These are phyloP conservation scores for Xylaria sp. DNA, from an alignment of 2,329 filamentous ascomycete species.

Conservation along the genomic window DNA sequence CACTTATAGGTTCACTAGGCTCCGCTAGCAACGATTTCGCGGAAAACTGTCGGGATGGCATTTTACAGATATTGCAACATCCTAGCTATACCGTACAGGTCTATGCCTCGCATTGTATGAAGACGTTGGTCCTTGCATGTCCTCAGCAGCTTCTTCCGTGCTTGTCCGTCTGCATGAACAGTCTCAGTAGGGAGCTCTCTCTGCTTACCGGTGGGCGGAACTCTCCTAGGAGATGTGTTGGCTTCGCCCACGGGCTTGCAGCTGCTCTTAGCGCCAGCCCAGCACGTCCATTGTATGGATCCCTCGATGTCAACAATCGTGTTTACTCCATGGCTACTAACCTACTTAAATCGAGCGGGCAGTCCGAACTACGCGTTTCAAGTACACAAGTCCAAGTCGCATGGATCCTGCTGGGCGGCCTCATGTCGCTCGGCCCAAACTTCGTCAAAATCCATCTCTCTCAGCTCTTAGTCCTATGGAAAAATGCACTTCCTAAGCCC, in stretches of 20 bases:
- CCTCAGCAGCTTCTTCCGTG: conserved; percentile 92
- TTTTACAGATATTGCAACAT: conserved; percentile 92
- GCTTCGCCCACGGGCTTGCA: conserved; percentile 91
- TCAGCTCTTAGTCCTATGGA: conserved; percentile 93
- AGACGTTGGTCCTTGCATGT: conserved; percentile 87
- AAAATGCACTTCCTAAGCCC: conserved; percentile 94
- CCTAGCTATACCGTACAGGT: conserved; percentile 97
- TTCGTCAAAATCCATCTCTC: conserved; percentile 99
- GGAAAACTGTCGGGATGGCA: conserved; percentile 84
- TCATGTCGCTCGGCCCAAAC: conserved; percentile 96
- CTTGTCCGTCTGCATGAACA: conserved; percentile 97
- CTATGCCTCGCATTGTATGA: conserved; percentile 85
- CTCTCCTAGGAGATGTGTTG: conserved; percentile 84
- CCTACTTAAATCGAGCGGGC: conserved; percentile 89
- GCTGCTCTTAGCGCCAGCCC: conserved; percentile 91
- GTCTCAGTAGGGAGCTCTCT: conserved; percentile 85
- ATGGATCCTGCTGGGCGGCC: conserved; percentile 94
- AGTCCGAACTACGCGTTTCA: conserved; percentile 89
- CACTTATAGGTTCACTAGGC: conserved; percentile 81
- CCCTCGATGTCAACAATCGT: conserved; percentile 92
- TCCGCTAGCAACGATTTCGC: conserved; percentile 83
- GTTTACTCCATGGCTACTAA: conserved; percentile 92
- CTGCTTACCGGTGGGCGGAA: conserved; percentile 79
- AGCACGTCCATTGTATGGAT: conserved; percentile 89
- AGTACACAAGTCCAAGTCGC: conserved; percentile 97